Conservation (phyloP, 352 stramenopile genomes). For the Elongisporangium senticosum region DNA sequence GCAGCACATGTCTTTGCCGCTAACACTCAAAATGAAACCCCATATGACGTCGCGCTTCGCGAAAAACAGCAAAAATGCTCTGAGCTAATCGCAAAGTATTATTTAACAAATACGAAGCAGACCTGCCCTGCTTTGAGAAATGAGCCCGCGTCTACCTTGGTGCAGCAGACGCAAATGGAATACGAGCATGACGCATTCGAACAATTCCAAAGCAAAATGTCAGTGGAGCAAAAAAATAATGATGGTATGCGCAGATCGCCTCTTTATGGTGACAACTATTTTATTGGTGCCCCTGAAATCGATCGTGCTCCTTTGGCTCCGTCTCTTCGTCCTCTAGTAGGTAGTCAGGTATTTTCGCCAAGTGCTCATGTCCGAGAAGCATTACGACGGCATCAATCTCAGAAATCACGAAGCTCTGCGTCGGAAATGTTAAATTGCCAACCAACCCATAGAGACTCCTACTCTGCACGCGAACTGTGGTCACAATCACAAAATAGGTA, state of each 20-base stretch:
- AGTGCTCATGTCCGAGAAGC: background rate
- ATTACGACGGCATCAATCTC: background rate
- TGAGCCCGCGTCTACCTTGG: conserved; percentile 37
- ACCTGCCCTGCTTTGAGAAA: conserved; percentile 26
- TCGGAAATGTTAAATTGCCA: background rate
- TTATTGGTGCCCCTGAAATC: background rate
- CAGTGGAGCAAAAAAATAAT: background rate
- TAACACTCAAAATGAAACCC: conserved; percentile 59
- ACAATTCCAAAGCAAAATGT: background rate
- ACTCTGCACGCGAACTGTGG: background rate
- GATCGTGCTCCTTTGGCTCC: background rate
- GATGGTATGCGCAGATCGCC: background rate
- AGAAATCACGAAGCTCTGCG: background rate
- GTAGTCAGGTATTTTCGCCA: background rate
- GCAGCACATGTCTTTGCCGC: conserved; percentile 57
- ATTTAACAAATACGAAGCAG: conserved; percentile 15
- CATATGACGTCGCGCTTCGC: conserved; percentile 54
- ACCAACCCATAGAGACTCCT: background rate
- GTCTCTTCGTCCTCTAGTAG: background rate
- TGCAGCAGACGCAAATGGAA: conserved; percentile 16
- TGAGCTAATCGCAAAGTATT: conserved; percentile 55
- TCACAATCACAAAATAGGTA: background rate
- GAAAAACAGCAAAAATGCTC: conserved; percentile 43
- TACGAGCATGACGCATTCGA: background rate
- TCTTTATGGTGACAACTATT: background rate